Evolutionary conservation across 441 rosid genomes (phyloP).

Genomic region (Bruguiera hainesii): DNA sequence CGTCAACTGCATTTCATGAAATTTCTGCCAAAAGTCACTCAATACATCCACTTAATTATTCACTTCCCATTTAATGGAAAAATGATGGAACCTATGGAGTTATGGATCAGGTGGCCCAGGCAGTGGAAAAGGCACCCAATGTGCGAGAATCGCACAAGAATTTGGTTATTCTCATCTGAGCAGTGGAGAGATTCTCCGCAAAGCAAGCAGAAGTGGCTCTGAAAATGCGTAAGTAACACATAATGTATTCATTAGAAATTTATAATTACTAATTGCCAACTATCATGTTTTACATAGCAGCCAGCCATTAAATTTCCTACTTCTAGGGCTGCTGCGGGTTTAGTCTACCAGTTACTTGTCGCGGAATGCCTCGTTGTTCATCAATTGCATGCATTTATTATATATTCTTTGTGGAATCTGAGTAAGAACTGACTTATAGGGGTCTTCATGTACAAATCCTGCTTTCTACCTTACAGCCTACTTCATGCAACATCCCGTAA

Average conservation of each 20-base stretch:
- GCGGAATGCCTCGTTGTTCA: no score
- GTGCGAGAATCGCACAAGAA: constrained; percentile 47
- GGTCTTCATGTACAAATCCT: not conserved
- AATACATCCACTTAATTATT: not conserved
- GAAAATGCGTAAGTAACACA: constrained; percentile 42
- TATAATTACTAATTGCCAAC: no score
- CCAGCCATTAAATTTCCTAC: no score
- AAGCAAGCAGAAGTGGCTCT: constrained; percentile 50
- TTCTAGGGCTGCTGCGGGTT: no score
- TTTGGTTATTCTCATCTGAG: constrained; percentile 66
- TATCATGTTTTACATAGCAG: no score
- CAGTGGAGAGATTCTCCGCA: constrained; percentile 70
- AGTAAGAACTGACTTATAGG: not conserved
- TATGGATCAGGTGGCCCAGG: constrained; percentile 60
- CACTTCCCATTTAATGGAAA: not conserved
- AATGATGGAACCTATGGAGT: no score
- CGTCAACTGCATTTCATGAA: no score
- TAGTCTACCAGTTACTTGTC: no score
- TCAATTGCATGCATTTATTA: no score
- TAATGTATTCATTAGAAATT: no score
- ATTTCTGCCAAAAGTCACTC: not conserved
- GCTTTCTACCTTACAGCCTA: no score
- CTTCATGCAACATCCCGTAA: no score
- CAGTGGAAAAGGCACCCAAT: constrained; percentile 76
- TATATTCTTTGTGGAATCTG: not conserved